Conservation (phyloP, 352 stramenopile species). For the Globisporangium carolinianum region DNA sequence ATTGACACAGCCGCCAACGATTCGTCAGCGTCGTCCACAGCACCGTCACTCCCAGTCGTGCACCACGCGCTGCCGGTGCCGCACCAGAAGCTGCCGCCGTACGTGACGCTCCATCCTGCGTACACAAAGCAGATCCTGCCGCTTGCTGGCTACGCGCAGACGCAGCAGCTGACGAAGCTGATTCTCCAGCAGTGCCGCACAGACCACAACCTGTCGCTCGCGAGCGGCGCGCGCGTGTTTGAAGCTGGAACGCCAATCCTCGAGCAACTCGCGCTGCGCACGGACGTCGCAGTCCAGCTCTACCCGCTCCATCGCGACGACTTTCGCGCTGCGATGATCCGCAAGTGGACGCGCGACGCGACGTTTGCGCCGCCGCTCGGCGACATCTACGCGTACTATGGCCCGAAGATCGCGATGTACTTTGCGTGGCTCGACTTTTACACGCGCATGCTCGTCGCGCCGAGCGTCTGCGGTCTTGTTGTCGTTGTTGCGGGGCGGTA, state of each 20-base stretch:
- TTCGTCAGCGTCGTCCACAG: background rate
- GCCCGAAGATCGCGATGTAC: conserved; percentile 63
- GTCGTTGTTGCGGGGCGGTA: conserved; percentile 32
- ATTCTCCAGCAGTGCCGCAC: conserved; percentile 38
- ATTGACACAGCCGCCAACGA: background rate
- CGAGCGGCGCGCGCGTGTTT: conserved; percentile 22
- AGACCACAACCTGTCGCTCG: conserved; percentile 29
- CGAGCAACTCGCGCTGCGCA: conserved; percentile 21
- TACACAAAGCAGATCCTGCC: conserved; percentile 39
- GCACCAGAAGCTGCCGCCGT: conserved; percentile 23
- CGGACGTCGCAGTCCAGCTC: conserved; percentile 22
- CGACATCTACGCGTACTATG: conserved; percentile 61
- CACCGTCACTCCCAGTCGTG: background rate
- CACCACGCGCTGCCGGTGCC: conserved; percentile 5
- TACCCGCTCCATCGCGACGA: conserved; percentile 59
- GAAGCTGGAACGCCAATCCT: conserved; percentile 34
- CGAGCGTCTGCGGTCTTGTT: conserved; percentile 39
- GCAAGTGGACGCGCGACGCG: conserved; percentile 30
- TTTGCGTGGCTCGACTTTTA: conserved; percentile 84
- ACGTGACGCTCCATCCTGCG: conserved; percentile 36
- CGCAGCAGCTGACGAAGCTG: conserved; percentile 48
- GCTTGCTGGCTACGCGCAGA: conserved; percentile 37
- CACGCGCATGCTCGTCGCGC: conserved; percentile 63
- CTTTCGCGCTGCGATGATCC: conserved; percentile 32
- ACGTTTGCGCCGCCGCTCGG: conserved; percentile 27